Conservation (phyloP, 345 rosid species). For the Eucalyptus globulus region DNA sequence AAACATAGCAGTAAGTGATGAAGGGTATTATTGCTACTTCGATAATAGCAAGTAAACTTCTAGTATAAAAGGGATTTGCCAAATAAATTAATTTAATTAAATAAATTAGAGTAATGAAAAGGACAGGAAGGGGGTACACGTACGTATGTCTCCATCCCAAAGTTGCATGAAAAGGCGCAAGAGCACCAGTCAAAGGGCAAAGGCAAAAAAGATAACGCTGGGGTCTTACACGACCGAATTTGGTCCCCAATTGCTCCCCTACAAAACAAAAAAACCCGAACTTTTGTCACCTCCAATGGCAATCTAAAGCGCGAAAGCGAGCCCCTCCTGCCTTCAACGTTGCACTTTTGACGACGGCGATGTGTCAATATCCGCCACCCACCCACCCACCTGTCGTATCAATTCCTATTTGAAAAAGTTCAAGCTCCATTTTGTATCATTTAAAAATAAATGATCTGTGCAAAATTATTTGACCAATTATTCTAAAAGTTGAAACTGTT, state of each 20-base stretch:
- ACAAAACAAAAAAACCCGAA: neutral
- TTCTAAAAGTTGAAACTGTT: too few species aligned
- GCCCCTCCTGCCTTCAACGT: neutral
- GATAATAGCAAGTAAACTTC: neutral
- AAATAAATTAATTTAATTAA: neutral
- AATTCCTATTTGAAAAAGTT: neutral
- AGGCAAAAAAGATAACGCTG: neutral
- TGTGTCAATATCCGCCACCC: neutral
- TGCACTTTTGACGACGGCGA: neutral
- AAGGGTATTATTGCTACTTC: neutral
- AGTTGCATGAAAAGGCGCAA: neutral
- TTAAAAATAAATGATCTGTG: rapidly evolving
- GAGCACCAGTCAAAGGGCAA: neutral
- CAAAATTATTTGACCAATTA: rapidly evolving
- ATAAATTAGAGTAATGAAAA: neutral
- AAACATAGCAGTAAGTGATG: neutral
- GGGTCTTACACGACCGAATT: neutral
- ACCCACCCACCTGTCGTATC: neutral
- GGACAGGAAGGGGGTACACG: neutral
- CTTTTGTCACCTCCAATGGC: conserved; percentile 1
- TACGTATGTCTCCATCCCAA: neutral
- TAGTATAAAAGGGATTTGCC: neutral
- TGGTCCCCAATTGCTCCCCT: neutral
- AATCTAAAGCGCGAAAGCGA: neutral
- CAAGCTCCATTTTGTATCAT: neutral